phyloP scores from a whole-genome alignment of 148 eudicot genomes.

The Chenopodium quinoa region DNA sequence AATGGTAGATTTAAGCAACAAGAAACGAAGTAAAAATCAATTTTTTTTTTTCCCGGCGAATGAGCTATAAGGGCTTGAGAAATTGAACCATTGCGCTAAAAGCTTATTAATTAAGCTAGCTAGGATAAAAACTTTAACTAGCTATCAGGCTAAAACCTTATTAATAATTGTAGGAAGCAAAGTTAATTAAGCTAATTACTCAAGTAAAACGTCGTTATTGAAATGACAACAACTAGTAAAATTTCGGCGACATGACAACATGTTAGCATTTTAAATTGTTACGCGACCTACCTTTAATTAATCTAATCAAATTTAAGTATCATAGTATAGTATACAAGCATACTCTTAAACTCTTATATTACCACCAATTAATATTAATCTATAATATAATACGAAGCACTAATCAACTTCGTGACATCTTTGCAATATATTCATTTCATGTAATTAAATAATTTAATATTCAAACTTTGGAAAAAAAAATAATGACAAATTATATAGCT shows the following conservation, averaged over 20 bases:
- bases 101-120: too few species aligned
- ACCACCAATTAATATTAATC: neutral
- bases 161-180: neutral
- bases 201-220: constrained; percentile 20
- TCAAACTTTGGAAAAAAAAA: neutral
- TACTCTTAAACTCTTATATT: neutral
- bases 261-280: constrained; percentile 32
- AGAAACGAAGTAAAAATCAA: too few species aligned
- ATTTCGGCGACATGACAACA: constrained; percentile 37
- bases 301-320: constrained; percentile 1
- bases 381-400: neutral
- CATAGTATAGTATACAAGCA: neutral
- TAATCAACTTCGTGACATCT: constrained; percentile 2
- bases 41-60: too few species aligned
- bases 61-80: too few species aligned
- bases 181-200: constrained; percentile 7
- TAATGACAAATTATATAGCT: neutral
- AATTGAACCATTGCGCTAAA: too few species aligned
- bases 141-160: too few species aligned
- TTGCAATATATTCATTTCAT: constrained; percentile 10
- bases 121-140: too few species aligned
- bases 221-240: constrained; percentile 31
- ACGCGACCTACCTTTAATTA: constrained; percentile 30
- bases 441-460: neutral
- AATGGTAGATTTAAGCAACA: too few species aligned